Base-by-base conservation (phyloP, 768 basidiomycete genomes). In the Termitomyces sp. region DNA sequence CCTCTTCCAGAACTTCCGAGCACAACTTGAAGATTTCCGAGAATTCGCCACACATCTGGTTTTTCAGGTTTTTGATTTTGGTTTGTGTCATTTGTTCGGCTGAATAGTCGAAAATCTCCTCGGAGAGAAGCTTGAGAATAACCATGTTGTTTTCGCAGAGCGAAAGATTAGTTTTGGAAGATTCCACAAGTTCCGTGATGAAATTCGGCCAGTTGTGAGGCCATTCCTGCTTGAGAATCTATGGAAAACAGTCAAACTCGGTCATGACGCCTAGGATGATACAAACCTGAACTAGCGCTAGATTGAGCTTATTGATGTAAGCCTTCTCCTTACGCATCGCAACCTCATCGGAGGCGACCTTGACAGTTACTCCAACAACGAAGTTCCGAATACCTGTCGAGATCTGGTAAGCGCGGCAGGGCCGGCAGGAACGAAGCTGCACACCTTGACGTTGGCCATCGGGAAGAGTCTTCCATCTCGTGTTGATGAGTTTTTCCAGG, bases 131-230 rank as follows among this genome's bases (percentile, higher is more conserved):
- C 70, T 93, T 92, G 67, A 98, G 83, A 72, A 99, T 98, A 74
- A 94, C 85, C 97, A 99, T 99, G 79, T 99, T 99, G 83, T 99
- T 99, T 79, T 99, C 97, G 83, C 97, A 98, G 35, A 98, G 84
- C 2, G 92, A 89, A 44, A 98, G 85, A 72, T 95, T 98, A 46
- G 93, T 94, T 75, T 96, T 96, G 48, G 96, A 98, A 8, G 96
- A 97, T 67, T 95, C 90, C 61, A 98, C 95, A 50, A 98, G 91
- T 75, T 98, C 96, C 12, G 92, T 88, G 69, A 98, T 97, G 80
- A 98, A 98, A 22, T 85, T 92, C 36, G 96, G 96, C 97, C 97
- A 99, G 70, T 97, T 95, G 73, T 97, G 93, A 28, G 96, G 96
- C 97, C 97, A 99, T 74, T 98, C 97, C 80, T 98, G 97, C 77